Base-by-base conservation (phyloP, 352 stramenopile genomes). In the Globisporangium polare region DNA sequence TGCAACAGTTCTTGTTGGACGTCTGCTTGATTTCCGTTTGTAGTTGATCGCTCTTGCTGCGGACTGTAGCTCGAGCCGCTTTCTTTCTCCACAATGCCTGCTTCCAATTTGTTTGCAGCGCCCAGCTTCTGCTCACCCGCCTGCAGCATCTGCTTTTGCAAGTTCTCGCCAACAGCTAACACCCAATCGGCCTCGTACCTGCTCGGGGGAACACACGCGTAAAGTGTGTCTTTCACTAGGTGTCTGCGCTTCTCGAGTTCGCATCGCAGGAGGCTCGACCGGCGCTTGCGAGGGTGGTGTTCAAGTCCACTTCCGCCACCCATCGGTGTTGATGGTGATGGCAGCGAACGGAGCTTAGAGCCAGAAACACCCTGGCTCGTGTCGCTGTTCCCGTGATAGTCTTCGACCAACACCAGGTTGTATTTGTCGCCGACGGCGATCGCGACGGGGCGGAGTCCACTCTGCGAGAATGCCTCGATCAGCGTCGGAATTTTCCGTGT, bases 401-500 rank as follows among this genome's bases (percentile, higher is more conserved):
- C 69, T 39, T 75, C 76, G 0, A 89, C 84, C 17, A 95, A 61
- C 41, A 95, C 68, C 8, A 95, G 69, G 33, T 93, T 95, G 53
- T 95, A 95, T 63, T 95, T 95, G 68, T 95, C 86, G 10, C 86
- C 86, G 12, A 93, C 86, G 22, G 86, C 86, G 43, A 94, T 89
- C 12, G 84, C 78, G 9, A 95, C 75, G 5, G 83, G 80, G 31
- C 75, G 75, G 9, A 90, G 29, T 0, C 74, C 75, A 13, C 60
- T 75, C 20, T 84, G 63, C 0, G 62, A 53, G 57, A 92, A 90
- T 7, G 77, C 51, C 17, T 92, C 80, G 31, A 95, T 67, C 54
- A 70, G 61, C 4, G 75, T 86, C 15, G 86, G 86, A 0, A 63
- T 41, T 60, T 93, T 95, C 0, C 71, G 65, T 10, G 84, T 90